Conservation (phyloP, 169 alveolate genomes). For the Neospora caninum region DNA sequence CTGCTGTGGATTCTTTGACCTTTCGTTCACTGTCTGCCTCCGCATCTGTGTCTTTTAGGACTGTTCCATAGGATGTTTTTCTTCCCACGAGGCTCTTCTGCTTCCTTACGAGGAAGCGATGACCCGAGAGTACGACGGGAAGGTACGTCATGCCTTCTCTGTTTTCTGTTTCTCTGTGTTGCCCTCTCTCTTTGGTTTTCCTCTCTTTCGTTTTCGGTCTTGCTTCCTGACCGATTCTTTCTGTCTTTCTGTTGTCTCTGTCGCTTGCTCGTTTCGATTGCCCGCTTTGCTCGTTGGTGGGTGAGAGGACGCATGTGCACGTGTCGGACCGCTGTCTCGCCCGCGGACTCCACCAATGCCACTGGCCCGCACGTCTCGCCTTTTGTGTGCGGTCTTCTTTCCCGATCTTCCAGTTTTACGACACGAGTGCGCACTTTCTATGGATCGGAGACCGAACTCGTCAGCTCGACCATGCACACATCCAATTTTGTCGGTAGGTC, state of each 20-base stretch:
- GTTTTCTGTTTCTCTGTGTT: neutral
- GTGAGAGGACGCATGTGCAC: no score
- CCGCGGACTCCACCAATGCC: no score
- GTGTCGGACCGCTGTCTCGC: no score
- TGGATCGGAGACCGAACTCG: conserved; percentile 85
- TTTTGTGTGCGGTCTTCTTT: no score
- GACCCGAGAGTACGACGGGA: conserved; percentile 43
- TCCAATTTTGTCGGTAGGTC: conserved; percentile 68
- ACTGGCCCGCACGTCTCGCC: no score
- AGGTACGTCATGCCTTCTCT: neutral
- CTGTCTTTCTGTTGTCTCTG: no score
- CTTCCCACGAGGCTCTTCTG: conserved; percentile 80
- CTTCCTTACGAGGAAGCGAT: conserved; percentile 77
- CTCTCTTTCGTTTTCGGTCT: no score
- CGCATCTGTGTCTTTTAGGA: neutral
- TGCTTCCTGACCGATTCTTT: no score
- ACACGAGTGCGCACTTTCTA: conserved; percentile 73
- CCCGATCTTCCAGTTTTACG: conserved; percentile 19
- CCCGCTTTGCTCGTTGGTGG: no score
- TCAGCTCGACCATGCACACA: conserved; percentile 78
- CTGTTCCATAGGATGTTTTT: conserved; percentile 42
- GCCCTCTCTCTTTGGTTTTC: neutral
- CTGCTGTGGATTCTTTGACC: no score
- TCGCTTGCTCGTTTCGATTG: no score
- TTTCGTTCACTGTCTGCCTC: no score